phyloP scores from a whole-genome alignment of 345 rosid species.

The Ailanthus altissimus region DNA sequence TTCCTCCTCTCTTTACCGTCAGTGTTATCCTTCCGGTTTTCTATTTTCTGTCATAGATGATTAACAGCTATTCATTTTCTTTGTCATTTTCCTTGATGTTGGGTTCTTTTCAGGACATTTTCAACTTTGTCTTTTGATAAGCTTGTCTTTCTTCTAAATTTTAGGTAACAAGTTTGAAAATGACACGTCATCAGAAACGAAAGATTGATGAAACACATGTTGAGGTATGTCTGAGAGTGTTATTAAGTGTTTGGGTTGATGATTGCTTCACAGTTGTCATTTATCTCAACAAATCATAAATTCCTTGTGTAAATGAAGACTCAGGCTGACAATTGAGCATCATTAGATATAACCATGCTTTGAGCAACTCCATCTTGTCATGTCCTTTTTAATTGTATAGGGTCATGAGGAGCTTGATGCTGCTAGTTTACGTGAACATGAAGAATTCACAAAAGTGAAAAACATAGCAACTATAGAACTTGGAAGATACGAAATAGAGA shows the following conservation, averaged over 20 bases:
- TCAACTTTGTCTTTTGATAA: conserved; percentile 3
- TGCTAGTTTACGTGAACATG: conserved; percentile 98
- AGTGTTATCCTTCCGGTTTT: no score
- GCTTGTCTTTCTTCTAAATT: conserved; percentile 9
- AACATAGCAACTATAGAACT: conserved; percentile 97
- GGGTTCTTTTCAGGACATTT: conserved; percentile 5
- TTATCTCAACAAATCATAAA: background rate
- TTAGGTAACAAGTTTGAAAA: conserved; percentile 91
- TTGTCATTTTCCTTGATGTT: background rate
- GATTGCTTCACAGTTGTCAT: background rate
- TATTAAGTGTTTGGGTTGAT: background rate
- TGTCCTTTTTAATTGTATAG: conserved; percentile 34
- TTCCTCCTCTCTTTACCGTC: background rate
- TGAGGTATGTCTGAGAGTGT: conserved; percentile 48
- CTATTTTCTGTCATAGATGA: background rate
- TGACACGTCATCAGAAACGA: conserved; percentile 97
- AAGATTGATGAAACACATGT: conserved; percentile 98
- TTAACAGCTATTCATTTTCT: background rate
- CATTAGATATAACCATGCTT: background rate
- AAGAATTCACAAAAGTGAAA: conserved; percentile 98
- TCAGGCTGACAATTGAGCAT: background rate
- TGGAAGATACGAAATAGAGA: conserved; percentile 98
- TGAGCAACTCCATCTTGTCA: background rate
- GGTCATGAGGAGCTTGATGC: conserved; percentile 99
- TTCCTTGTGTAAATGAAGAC: background rate